Conservation (phyloP, 148 eudicot genomes). For the Heliamphora exappendiculata region DNA sequence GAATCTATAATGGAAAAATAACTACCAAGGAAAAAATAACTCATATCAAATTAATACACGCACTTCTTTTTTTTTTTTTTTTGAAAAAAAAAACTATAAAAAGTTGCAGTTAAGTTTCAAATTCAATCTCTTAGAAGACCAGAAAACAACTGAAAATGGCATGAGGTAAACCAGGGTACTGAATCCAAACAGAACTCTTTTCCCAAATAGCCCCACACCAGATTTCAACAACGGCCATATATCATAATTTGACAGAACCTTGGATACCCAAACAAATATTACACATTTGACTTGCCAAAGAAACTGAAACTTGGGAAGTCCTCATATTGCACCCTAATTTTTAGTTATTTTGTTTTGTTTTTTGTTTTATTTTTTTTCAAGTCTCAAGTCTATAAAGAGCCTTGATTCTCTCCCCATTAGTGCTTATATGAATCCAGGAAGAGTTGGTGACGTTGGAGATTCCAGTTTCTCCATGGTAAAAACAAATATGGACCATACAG, state of each 20-base stretch:
- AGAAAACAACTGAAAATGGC: not conserved
- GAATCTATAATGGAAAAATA: not conserved
- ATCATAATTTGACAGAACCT: not conserved
- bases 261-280: not conserved
- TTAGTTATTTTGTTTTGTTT: no score
- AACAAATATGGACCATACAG: not conserved
- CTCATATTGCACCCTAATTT: not conserved
- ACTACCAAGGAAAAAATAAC: not conserved
- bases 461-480: not conserved
- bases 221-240: not conserved
- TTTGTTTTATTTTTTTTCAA: not conserved
- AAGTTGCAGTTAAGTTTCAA: not conserved
- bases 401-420: not conserved
- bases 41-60: not conserved
- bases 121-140: not conserved
- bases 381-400: not conserved
- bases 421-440: not conserved
- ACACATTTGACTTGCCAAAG: not conserved
- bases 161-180: not conserved
- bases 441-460: not conserved
- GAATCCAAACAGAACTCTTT: not conserved
- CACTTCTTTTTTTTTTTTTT: not conserved
- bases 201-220: not conserved
- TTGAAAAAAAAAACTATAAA: not conserved
- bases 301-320: no score